Percentiles rank a stretch among this genome's conserved stretches.
Conservation (phyloP, 2,329 filamentous ascomycete species). For the Phaeophleospora eucalypticola region DNA sequence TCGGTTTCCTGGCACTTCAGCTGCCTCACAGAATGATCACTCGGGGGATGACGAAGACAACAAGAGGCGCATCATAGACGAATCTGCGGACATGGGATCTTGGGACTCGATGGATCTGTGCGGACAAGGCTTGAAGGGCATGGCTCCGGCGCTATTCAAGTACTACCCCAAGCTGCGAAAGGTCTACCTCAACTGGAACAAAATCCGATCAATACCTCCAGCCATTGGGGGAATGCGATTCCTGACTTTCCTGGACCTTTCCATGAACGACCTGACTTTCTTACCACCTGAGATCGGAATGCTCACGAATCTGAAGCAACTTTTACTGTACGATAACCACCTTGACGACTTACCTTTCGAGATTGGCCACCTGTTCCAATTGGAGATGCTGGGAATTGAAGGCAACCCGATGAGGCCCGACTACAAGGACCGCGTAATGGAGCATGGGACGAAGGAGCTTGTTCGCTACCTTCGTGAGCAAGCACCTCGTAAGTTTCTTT, state of each 20-base stretch:
- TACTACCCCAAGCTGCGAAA: conserved; percentile 83
- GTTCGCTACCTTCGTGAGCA: conserved; percentile 79
- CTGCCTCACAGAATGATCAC: conserved; percentile 42
- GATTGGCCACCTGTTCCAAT: conserved; percentile 78
- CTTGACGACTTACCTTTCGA: conserved; percentile 79
- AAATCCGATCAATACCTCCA: conserved; percentile 72
- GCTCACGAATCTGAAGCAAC: conserved; percentile 84
- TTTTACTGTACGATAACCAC: conserved; percentile 86
- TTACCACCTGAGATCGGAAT: conserved; percentile 91
- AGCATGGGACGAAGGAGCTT: conserved; percentile 80
- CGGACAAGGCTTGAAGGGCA: conserved; percentile 84
- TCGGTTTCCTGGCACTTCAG: conserved; percentile 22
- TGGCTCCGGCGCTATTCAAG: conserved; percentile 74
- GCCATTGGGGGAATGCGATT: conserved; percentile 78
- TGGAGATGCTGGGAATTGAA: conserved; percentile 87
- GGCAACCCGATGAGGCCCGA: conserved; percentile 76
- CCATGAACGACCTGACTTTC: conserved; percentile 76
- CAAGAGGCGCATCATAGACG: conserved; percentile 56
- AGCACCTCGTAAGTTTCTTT: conserved; percentile 65
- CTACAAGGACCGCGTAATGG: conserved; percentile 76
- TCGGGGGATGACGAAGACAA: conserved; percentile 54
- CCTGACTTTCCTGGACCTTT: conserved; percentile 79
- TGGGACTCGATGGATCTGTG: conserved; percentile 94
- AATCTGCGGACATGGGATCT: conserved; percentile 57
- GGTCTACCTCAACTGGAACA: conserved; percentile 91